Conservation (phyloP, 495 filamentous ascomycete species). For the Neurospora tetraspora region DNA sequence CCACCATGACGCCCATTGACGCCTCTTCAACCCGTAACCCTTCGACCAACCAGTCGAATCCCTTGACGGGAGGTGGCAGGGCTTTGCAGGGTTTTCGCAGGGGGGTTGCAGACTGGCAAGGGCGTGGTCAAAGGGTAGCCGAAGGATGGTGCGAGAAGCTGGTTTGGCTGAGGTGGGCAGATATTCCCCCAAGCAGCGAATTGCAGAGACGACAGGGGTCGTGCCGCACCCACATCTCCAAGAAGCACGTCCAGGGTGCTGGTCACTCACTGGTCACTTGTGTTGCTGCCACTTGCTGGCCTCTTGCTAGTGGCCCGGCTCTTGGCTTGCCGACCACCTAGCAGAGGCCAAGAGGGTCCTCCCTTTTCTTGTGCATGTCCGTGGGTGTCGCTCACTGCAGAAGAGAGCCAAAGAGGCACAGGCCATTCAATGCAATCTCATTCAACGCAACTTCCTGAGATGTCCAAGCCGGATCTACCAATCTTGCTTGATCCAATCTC, state of each 20-base stretch:
- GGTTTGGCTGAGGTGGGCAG: background rate
- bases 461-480: background rate
- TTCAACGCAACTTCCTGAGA: background rate
- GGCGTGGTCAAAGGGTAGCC: background rate
- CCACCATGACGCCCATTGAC: background rate
- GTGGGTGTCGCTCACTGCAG: background rate
- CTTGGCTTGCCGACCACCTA: background rate
- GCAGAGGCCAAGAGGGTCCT: background rate
- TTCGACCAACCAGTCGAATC: background rate
- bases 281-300: too few relatives aligned
- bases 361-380: background rate
- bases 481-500: background rate
- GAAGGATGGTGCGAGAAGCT: background rate
- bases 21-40: background rate
- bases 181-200: background rate
- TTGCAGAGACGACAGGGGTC: background rate
- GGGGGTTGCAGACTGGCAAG: background rate
- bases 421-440: background rate
- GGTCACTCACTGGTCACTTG: background rate
- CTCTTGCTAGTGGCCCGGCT: background rate
- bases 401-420: background rate
- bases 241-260: background rate
- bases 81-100: background rate
- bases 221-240: background rate
- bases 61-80: background rate